Conservation (phyloP, 164 flowering plant species). For the grape (Vitis vinifera) region ASM3070453v1 NC_081819.1:19618501-19619000, state of each 20-base stretch:
- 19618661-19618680: slow-evolving; percentile 20
- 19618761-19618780: slow-evolving; percentile 21
- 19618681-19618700: slow-evolving; percentile 18
- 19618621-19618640: slow-evolving; percentile 56
- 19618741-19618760: slow-evolving; percentile 36
- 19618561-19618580: slow-evolving; percentile 67
- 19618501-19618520: slow-evolving; percentile 79
- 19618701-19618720: slow-evolving; percentile 23
- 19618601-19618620: slow-evolving; percentile 72
- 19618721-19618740: slow-evolving; percentile 33
- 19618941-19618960: slow-evolving; percentile 1
- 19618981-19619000: slow-evolving; percentile 95
- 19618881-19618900: slow-evolving; percentile 94
- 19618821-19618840: slow-evolving; percentile 38
- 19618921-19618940: slow-evolving; percentile 8
- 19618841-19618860: slow-evolving; percentile 91
- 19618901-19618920: slow-evolving; percentile 14
- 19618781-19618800: slow-evolving; percentile 25
- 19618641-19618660: slow-evolving; percentile 33
- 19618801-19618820: slow-evolving; percentile 22
- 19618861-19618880: slow-evolving; percentile 78
- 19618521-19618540: slow-evolving; percentile 58
- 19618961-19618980: slow-evolving; percentile 48
- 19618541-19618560: slow-evolving; percentile 30
- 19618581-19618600: slow-evolving; percentile 94